A percentile compares a stretch with the other conserved stretches of the same genome.
Conservation (phyloP, 306 rosid genomes). For the Casuarina equisetifolia region DNA sequence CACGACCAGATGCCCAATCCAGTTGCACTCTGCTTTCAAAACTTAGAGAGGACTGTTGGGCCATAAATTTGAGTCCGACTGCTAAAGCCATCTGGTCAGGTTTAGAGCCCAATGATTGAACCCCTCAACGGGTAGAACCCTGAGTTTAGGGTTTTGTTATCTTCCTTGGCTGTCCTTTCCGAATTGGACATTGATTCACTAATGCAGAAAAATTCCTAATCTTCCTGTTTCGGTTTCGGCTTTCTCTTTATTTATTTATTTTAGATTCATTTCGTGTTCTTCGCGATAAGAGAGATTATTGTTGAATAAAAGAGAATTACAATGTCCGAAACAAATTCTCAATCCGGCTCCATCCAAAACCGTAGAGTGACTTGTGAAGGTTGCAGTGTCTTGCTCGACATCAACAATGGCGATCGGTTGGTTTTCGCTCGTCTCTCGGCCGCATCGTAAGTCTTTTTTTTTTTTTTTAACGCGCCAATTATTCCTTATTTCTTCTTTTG, state of each 20-base stretch:
- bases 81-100: too few species aligned
- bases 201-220: neutral
- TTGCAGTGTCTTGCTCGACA: slow-evolving; percentile 88
- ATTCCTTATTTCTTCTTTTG: neutral
- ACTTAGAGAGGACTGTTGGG: too few species aligned
- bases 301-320: neutral
- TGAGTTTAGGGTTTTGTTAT: neutral
- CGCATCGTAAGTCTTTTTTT: slow-evolving; percentile 51
- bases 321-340: slow-evolving; percentile 29
- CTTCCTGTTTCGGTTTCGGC: neutral
- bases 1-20: too few species aligned
- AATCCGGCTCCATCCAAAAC: slow-evolving; percentile 20
- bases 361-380: slow-evolving; percentile 79
- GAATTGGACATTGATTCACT: neutral
- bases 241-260: neutral
- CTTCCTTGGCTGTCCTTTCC: neutral
- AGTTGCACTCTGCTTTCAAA: too few species aligned
- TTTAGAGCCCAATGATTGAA: too few species aligned
- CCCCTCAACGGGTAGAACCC: neutral
- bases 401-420: slow-evolving; percentile 89
- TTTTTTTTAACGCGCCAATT: neutral
- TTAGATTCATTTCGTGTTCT: neutral
- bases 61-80: too few species aligned
- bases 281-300: neutral
- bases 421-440: slow-evolving; percentile 87